Base-by-base conservation (phyloP, 2,329 filamentous ascomycete species). In the Sordariomycetes sp. region DNA sequence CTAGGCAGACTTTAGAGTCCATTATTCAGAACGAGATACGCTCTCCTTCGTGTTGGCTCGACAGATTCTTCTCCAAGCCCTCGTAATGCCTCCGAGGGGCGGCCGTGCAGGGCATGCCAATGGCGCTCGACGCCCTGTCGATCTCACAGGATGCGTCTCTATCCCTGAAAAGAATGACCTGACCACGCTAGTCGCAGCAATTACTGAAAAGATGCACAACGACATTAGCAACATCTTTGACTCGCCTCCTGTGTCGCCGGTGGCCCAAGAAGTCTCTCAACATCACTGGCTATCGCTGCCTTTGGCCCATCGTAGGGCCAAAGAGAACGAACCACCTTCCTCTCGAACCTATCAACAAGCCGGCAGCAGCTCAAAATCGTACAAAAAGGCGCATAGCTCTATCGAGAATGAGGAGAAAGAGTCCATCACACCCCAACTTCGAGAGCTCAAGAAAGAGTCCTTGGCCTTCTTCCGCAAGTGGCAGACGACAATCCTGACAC, bases 401-500 rank as follows among this genome's bases (percentile, higher is more conserved):
- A 41, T 48, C 17, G 46, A 53, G 14, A 54, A 57, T 23, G 48
- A 57, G 23, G 53, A 55, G 28, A 40, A 54, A 12, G 50, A 53
- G 24, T 42, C 51, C 16, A 59, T 64, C 36, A 60, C 56, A 21
- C 56, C 63, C 5, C 57, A 66, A 37, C 67, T 81, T 40, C 60
- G 69, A 37, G 79, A 85, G 46, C 58, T 87, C 46, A 87, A 79
- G 60, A 76, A 72, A 41, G 78, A 82, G 35, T 71, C 79, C 2
- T 53, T 93, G 5, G 61, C 68, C 6, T 78, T 81, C 50, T 94
- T 90, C 51, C 77, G 82, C 38, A 81, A 86, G 42, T 96, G 90
- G 90, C 75, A 85, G 46, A 68, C 75, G 6, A 65, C 67, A 10
- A 73, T 94, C 8, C 62, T 85, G 26, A 69, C 75, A 37, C 74